Evolutionary conservation across 345 rosid genomes (phyloP), one percentile per base, ranked within the genome.

Genomic region (Boechera stricta): DNA sequence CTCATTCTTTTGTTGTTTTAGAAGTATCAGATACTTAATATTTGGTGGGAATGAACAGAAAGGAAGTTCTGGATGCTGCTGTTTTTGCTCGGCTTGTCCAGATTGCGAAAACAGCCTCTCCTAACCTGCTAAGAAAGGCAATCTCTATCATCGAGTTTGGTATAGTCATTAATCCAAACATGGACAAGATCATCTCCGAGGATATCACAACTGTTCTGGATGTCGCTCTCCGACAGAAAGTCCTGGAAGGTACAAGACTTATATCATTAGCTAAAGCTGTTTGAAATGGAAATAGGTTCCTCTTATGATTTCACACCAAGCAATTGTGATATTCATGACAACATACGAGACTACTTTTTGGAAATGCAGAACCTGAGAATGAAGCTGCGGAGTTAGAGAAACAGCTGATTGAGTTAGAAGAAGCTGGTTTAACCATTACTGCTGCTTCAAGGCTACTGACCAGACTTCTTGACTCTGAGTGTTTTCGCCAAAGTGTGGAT

Each of bases 381-480:
- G 90, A 87, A 59, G 77, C 52, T 47, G 85, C 79, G 73, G 88
- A 85, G 69, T 88, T 87, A 39, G 91, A 87, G 77, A 71, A 81
- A 31, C 68, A 87, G 72, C 61, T 85, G 33, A 84, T 94, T 42
- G 81, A 86, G 79, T 72, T 87, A 33, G 97, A 94, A 89, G 98
- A 90, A 86, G 87, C 83, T 72, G 88, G 93, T 69, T 83, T 87
- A 28, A 80, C 90, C 28, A 64, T 89, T 56, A 85, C 94, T 11
- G 82, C 97, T 4, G 95, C 89, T 77, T 89, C 92, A 18, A 90
- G 87, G 62, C 80, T 94, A 68, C 87, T 94, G 11, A 83, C 89
- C 3, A 90, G 85, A 77, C 94, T 94, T 55, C 92, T 91, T 0
- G 91, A 90, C 72, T 83, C 87, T 0, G 81, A 86, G 65, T 82